Base-by-base conservation (phyloP, 2,329 filamentous ascomycete species). In the Mariannaea elegans region DNA sequence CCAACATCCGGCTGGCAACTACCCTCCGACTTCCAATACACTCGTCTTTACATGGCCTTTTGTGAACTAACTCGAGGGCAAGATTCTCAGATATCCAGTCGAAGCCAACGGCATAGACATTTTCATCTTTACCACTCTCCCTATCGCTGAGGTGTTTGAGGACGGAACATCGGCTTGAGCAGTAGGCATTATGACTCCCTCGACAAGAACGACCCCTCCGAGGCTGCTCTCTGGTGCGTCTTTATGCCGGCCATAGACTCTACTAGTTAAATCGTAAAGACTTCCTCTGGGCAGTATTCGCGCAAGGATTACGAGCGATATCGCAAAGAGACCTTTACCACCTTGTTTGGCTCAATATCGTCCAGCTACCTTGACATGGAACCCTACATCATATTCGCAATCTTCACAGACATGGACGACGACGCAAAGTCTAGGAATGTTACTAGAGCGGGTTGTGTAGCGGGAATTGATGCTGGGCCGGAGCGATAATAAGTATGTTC, bases 261-360 rank as follows among this genome's bases (percentile, higher is more conserved):
- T 1, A 16, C 72, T 2, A 74, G 74, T 3, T 75, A 78, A 16
- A 19, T 77, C 1, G 67, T 69, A 32, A 77, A 77, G 50, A 78
- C 75, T 0, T 73, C 73, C 0, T 71, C 71, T 21, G 78, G 93
- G 1, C 97, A 93, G 93, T 96, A 90, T 71, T 87, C 88, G 16
- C 86, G 93, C 64, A 87, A 94, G 60, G 87, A 87, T 24, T 97
- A 97, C 67, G 93, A 97, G 74, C 81, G 93, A 58, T 93, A 90
- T 5, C 82, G 93, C 46, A 93, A 93, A 4, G 93, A 97, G 76
- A 75, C 76, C 0, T 78, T 78, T 18, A 78, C 78, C 44, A 72
- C 68, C 0, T 62, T 78, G 0, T 78, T 78, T 16, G 60, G 73
- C 9, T n/a, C n/a, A n/a, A n/a, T n/a, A n/a, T n/a, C n/a, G n/a